Evolutionary conservation across 192 early-diverging fungal species (phyloP).

Genomic region (Coemansia aciculifera): DNA sequence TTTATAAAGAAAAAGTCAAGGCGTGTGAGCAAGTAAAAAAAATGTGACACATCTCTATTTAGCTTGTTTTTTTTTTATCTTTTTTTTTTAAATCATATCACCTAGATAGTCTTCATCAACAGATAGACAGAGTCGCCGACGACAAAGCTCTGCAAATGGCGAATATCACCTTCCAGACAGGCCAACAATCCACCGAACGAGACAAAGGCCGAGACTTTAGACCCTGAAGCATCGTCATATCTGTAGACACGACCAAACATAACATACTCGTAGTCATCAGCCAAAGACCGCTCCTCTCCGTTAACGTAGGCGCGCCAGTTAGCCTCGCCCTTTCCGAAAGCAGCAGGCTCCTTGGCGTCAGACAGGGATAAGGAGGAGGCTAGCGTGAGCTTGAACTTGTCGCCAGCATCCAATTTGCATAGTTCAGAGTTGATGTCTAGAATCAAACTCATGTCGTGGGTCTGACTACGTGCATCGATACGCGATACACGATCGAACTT

Average conservation of each 20-base stretch:
- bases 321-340: conserved; percentile 55
- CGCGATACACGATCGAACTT: conserved; percentile 95
- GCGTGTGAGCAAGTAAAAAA: not conserved
- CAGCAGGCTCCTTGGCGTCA: conserved; percentile 27
- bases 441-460: conserved; percentile 85
- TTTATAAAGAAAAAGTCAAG: not conserved
- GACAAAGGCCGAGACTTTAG: conserved; percentile 76
- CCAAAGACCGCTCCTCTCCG: conserved; percentile 69
- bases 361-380: conserved; percentile 75
- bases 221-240: conserved; percentile 79
- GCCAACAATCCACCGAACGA: conserved; percentile 93
- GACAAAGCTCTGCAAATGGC: conserved; percentile 77
- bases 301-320: conserved; percentile 56
- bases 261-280: conserved; percentile 97
- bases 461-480: conserved; percentile 76
- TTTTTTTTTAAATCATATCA: not conserved
- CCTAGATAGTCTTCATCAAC: conserved; percentile 66
- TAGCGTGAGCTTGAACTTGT: conserved; percentile 82
- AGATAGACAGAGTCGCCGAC: conserved; percentile 91
- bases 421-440: conserved; percentile 96
- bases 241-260: conserved; percentile 98
- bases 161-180: conserved; percentile 82
- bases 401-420: conserved; percentile 81
- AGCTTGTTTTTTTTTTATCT: not conserved
- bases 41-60: not conserved